Base-by-base conservation (phyloP, 78 protist genomes). In the Protostelium mycophagum region DNA sequence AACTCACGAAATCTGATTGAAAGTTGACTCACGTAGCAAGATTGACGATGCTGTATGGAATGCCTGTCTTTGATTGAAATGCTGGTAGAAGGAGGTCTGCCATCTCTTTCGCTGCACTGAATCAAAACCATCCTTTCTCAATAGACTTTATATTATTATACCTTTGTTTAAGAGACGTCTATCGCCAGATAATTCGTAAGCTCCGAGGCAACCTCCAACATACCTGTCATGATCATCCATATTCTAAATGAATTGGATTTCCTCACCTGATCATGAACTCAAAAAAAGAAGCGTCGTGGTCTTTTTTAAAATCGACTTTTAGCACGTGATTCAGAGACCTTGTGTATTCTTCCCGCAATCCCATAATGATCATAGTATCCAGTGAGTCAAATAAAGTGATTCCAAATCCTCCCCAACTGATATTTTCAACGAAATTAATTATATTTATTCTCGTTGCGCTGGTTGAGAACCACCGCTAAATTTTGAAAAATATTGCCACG, bases 161-260 rank as follows among this genome's bases (percentile, higher is more conserved):
- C 93, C 92, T 38, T 73, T 90, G 31, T 1, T 36, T 29, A 93
- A 84, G 36, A 83, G 83, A 5, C 83, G 0, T 0, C 0, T 1
- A 38, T 95, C 96, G 36, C 31, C 63, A 1, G 96, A 88, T 28
- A 95, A 85, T 28, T n/a, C 90, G 38, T 89, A 91, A 0, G 97
- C 96, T 0, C 91, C 0, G 83, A 96, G 91, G 36, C 95, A 89
- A 10, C 98, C 98, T 1, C 98, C 98, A 29, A 96, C 36, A 37
- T 34, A 25, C 23, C 98, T 92, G 83, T 95, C 5, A 16, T 16
- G 16, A 16, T 51, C 73, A 51, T 5, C 5, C 31, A 25, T 16
- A 25, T 5, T 51, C 73, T 5, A 51, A 51, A 16, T 25, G 73
- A 51, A 51, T 51, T 25, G 73, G 16, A 16, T 51, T 5, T 5